These are phyloP conservation scores for Aspergillus steynii DNA, from an alignment of 495 filamentous ascomycete genomes.

Conservation along the genomic window DNA sequence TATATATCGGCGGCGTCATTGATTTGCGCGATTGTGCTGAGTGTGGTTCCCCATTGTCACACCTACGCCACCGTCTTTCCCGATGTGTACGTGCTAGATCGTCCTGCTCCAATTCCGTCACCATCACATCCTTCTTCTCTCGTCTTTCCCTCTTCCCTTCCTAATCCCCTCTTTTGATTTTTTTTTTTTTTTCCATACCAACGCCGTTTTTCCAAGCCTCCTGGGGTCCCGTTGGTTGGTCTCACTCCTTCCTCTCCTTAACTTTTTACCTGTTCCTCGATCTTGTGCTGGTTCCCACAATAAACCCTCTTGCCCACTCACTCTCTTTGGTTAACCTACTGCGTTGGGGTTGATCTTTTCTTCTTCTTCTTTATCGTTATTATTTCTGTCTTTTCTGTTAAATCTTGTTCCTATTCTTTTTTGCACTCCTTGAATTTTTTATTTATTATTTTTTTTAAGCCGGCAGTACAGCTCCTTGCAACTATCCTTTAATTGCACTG, in stretches of 20 bases:
- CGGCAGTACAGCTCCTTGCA: neutral
- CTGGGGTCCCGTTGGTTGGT: conserved; percentile 16
- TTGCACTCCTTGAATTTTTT: neutral
- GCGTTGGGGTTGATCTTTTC: neutral
- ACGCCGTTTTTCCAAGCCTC: conserved; percentile 13
- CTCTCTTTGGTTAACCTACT: neutral
- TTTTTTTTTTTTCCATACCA: conserved; percentile 11
- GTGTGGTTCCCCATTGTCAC: conserved; percentile 16
- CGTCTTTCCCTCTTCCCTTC: conserved; percentile 18
- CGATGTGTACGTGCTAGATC: conserved; percentile 21
- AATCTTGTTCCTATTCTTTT: neutral
- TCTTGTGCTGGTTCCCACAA: neutral
- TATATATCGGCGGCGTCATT: neutral
- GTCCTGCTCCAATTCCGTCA: conserved; percentile 13
- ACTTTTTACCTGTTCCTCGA: conserved; percentile 7
- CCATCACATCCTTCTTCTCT: conserved; percentile 16
- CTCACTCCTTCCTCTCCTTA: conserved; percentile 13
- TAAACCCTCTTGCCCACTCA: neutral
- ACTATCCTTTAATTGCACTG: neutral
- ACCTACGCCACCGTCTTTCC: conserved; percentile 16
- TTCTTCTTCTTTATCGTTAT: conserved; percentile 4
- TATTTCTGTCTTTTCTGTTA: neutral
- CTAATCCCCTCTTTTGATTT: conserved; percentile 15
- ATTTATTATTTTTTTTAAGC: neutral
- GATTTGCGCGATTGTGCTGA: neutral